Evolutionary conservation across 1,139 yeast genomes (phyloP).

Genomic region (Diutina ranongensis): DNA sequence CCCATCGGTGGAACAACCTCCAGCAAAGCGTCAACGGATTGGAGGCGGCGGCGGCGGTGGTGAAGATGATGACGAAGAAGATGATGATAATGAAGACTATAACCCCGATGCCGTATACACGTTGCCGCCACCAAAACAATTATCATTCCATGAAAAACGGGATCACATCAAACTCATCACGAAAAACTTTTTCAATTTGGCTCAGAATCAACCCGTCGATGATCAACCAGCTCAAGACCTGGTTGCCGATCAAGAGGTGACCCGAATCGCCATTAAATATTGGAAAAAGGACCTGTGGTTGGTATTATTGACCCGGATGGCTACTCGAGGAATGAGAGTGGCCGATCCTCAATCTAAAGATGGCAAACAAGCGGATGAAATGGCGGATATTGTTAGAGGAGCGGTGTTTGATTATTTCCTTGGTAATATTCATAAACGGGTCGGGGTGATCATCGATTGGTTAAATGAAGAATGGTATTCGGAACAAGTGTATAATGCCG

Average conservation of each 20-base stretch:
- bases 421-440: constrained; percentile 58
- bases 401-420: constrained; percentile 65
- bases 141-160: constrained; percentile 34
- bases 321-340: constrained; percentile 59
- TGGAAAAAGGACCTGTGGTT: constrained; percentile 77
- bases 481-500: constrained; percentile 34
- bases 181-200: constrained; percentile 41
- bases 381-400: constrained; percentile 54
- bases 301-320: constrained; percentile 59
- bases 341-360: constrained; percentile 11
- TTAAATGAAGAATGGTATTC: constrained; percentile 92
- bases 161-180: constrained; percentile 42
- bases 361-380: constrained; percentile 19
- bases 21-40: constrained; percentile 7
- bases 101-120: constrained; percentile 36
- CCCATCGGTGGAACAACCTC: not conserved
- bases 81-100: constrained; percentile 23
- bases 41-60: too few species aligned
- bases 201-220: constrained; percentile 16
- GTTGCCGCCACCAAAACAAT: constrained; percentile 45
- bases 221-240: constrained; percentile 13
- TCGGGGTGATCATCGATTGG: constrained; percentile 86
- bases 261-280: constrained; percentile 42
- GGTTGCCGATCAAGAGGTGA: constrained; percentile 18
- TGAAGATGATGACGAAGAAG: constrained; percentile 10